Evolutionary conservation across 306 rosid genomes (phyloP), one percentile per base, ranked within the genome.

Genomic region (Cicer cuneatum): DNA sequence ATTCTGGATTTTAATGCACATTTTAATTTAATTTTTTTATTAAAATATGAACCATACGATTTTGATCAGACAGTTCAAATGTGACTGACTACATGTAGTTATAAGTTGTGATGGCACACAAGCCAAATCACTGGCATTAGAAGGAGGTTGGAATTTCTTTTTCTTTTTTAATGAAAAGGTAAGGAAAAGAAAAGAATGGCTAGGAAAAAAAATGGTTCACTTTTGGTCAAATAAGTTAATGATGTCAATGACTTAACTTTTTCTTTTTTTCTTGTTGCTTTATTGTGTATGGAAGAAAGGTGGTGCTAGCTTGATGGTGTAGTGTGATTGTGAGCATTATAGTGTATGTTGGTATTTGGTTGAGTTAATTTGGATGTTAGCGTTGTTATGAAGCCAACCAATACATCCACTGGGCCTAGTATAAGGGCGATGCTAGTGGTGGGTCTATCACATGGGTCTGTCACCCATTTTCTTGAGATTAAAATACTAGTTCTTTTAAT

Each of bases 321-420:
- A 43, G 2, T 24, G 79, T 77, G 83, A 78, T 45, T 56, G 86
- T 81, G 85, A 69, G 83, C 48, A 47, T 14, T 13, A 1, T 12
- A 1, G 63, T 47, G 47, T 46, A 45, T 60, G 83, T 69, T 74
- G 84, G 86, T 73, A 70, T 71, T 85, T 86, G 77, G 83, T 74
- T 70, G 85, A 61, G 62, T 81, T 81, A 12, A 78, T 80, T 90
- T 88, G 93, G 95, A 85, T 75, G 93, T 87, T 92, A 82, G 99
- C 99, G 87, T 92, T 89, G 95, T 84, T 80, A 87, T 81, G 82
- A 94, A 94, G 97, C 96, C 96, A 91, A 83, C 83, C 82, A 21
- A 76, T 81, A 86, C 13, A 85, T 85, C 88, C 89, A 91, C 83
- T 66, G 72, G 84, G 73, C 71, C 58, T 14, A 29, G 69, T 62